phyloP scores from a whole-genome alignment of 2,329 filamentous ascomycete species.

The Gaeumannomyces sp. region DNA sequence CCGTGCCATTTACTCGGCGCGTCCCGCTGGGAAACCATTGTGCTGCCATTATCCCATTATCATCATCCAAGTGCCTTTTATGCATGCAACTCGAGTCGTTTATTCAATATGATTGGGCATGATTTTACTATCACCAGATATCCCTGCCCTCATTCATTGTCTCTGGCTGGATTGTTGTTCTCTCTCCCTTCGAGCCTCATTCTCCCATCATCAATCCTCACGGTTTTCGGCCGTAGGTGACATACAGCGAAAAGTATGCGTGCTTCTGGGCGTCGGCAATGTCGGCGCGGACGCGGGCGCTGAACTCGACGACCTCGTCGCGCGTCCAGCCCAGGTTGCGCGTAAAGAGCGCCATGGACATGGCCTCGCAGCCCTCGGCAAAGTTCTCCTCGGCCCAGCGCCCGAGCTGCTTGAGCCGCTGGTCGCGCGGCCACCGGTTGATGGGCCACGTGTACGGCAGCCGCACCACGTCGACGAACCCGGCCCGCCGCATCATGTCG shows the following conservation, averaged over 20 bases:
- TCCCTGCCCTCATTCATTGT: no score
- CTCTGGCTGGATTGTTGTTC: no score
- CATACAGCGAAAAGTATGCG: constrained; percentile 23
- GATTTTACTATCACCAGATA: no score
- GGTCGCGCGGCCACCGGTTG: constrained; percentile 30
- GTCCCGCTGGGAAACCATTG: no score
- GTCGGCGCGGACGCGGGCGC: constrained; percentile 20
- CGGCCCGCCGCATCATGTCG: constrained; percentile 24
- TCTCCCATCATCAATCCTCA: constrained; percentile 6
- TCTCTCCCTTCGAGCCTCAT: no score
- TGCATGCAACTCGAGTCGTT: no score
- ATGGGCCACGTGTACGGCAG: constrained; percentile 29
- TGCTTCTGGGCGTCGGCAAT: constrained; percentile 22
- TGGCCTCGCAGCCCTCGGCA: constrained; percentile 26
- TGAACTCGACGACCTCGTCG: constrained; percentile 24
- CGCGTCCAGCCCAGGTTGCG: constrained; percentile 29
- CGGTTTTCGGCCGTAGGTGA: constrained; percentile 23
- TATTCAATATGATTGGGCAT: no score
- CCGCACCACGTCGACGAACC: constrained; percentile 28
- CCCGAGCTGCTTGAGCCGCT: constrained; percentile 29
- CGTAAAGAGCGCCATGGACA: constrained; percentile 30
- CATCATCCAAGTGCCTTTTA: no score
- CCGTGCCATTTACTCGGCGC: no score
- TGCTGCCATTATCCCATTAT: no score
- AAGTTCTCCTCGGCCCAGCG: constrained; percentile 26